Base-by-base conservation (phyloP, 2,329 filamentous ascomycete species). In the Colletotrichum sidae region DNA sequence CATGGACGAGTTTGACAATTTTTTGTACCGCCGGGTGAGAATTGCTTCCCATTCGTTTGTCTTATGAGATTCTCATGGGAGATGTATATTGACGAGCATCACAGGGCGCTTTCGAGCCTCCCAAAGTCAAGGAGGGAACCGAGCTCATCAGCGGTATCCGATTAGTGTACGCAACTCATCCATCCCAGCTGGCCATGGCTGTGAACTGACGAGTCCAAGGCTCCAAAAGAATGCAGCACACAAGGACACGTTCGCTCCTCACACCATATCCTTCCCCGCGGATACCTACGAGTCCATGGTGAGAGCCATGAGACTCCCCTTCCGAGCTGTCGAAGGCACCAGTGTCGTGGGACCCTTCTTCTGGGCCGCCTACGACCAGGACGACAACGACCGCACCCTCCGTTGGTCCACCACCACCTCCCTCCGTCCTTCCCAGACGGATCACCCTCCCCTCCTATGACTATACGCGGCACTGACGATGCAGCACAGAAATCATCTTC, bases 331-430 rank as follows among this genome's bases (percentile, higher is more conserved):
- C 67, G 88, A 90, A 74, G 83, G 84, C 15, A 84, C 81, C 17
- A 83, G 83, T 60, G 82, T 86, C 10, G 87, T 90, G 12, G 88
- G 87, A 0, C 88, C 87, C 1, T 89, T 89, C 71, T 90, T 90
- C 75, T 90, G 87, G 87, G 83, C 78, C 45, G 80, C 83, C 2
- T 80, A 83, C 66, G 86, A 89, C 71, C 82, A 86, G 64, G 81
- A 88, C 69, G 84, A 86, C 56, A 79, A 82, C 2, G 81, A 88
- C 68, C 84, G 83, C 42, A 84, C 87, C 75, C 76, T 89, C 50
- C 87, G 85, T 86, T 79, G 72, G 83, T 75, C 34, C 44, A 12
- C 11, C 37, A 17, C 37, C 44, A 25, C 25, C 17, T 17, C 17
- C 17, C 17, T 17, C 17, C 17, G 17, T 17, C 17, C 17, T 17